phyloP scores from a whole-genome alignment of 192 early-diverging fungal species.

The Rhizophagus prolifer region DNA sequence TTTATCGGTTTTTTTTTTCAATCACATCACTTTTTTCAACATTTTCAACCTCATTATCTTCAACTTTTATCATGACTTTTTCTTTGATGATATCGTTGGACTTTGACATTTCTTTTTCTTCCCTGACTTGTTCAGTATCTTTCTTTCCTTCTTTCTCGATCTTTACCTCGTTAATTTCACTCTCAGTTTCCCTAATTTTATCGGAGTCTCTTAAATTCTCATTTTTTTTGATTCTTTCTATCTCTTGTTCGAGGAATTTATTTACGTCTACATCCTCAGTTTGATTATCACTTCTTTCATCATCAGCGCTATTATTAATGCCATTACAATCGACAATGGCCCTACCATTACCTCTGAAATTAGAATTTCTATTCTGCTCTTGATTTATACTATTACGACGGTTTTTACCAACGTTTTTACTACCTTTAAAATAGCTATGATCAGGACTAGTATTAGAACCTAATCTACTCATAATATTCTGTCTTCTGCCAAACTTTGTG shows the following conservation, averaged over 20 bases:
- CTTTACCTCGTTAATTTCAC: neutral
- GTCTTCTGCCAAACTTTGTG: neutral
- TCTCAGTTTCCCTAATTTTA: neutral
- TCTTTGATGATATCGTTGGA: neutral
- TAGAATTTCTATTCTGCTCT: neutral
- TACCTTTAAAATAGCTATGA: neutral
- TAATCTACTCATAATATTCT: slow-evolving; percentile 1
- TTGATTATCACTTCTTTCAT: neutral
- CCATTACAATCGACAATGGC: neutral
- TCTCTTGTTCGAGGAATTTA: neutral
- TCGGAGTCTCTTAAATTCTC: neutral
- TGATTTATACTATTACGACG: neutral
- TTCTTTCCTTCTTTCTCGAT: neutral
- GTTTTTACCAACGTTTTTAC: neutral
- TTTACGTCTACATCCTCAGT: neutral
- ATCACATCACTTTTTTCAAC: too few species aligned
- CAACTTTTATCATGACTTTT: neutral
- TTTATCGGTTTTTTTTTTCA: too few species aligned
- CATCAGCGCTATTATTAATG: neutral
- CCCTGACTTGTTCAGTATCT: neutral
- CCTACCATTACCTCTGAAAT: neutral
- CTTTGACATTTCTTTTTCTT: neutral
- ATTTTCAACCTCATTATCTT: neutral
- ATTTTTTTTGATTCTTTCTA: neutral
- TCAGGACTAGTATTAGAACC: neutral